Base-by-base conservation (phyloP, 306 rosid genomes). In the Heteromeles arbutifolia region DNA sequence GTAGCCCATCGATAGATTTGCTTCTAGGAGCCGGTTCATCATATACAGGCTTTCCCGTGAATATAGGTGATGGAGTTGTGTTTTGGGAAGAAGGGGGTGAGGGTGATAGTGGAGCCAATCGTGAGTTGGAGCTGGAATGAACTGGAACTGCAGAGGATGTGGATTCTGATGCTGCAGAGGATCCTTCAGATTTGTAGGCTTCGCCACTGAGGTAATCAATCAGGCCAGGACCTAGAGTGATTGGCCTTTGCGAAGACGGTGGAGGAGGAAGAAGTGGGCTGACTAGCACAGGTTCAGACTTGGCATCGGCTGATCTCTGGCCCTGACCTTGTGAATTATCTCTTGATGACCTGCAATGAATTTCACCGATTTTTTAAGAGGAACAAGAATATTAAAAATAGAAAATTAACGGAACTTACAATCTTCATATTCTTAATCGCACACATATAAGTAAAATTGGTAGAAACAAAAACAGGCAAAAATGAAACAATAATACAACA, bases 131-230 rank as follows among this genome's bases (percentile, higher is more conserved):
- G 85, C 79, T 75, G 5, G 83, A 83, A 71, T 74, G 82, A 76
- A 25, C 70, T n/a, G 92, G 86, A 74, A 7, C 83, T 11, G 82
- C 64, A 67, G 74, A 65, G 18, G 93, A 74, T 53, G 88, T 34
- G 15, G 83, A 84, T 70, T 84, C 76, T 8, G 92, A 61, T 69
- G 86, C 83, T 74, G 74, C 80, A 15, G 26, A 0, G 44, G 83
- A 75, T 77, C 72, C 90, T 77, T 75, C 90, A 54, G 91, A 78
- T 86, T 91, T 96, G 80, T 92, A 92, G 72, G 82, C 53, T 73
- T 92, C 98, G 3, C 99, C 99, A 54, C 99, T 96, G 70, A 96
- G 93, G 84, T 89, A 96, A 84, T 96, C 99, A 39, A 96, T 77
- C 84, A 76, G 45, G 67, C 91, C 82, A 34, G 91, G 65, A 69